These are phyloP conservation scores for Bacidia gigantensis DNA, from an alignment of 495 filamentous ascomycete genomes.

Conservation along the genomic window DNA sequence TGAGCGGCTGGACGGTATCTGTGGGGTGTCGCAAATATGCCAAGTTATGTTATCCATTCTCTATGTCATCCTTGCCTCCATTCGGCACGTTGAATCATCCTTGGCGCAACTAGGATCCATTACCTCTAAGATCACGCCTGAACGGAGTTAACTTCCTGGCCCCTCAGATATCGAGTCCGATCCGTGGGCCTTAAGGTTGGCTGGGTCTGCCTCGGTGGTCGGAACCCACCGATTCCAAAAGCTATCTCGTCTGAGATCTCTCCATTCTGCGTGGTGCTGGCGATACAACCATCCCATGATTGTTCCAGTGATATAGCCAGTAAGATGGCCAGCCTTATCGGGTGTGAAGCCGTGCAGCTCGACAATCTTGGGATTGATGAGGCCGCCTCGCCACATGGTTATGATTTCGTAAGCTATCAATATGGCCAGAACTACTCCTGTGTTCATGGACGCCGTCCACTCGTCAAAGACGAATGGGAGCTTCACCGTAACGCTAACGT, in stretches of 20 bases:
- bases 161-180: too few species aligned
- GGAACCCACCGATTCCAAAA: constrained; percentile 4
- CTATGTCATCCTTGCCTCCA: too few species aligned
- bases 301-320: constrained; percentile 45
- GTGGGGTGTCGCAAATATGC: too few species aligned
- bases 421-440: constrained; percentile 6
- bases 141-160: too few species aligned
- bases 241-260: constrained; percentile 4
- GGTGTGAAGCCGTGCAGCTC: constrained; percentile 19
- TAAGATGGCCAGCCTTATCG: constrained; percentile 63
- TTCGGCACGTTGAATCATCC: too few species aligned
- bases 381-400: constrained; percentile 3
- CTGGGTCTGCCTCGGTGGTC: too few species aligned
- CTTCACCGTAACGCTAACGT: constrained; percentile 1
- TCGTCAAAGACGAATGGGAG: constrained; percentile 3
- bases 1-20: too few species aligned
- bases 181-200: too few species aligned
- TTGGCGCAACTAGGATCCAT: too few species aligned
- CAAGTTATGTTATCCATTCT: too few species aligned
- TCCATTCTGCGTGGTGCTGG: constrained; percentile 8
- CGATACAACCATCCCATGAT: constrained; percentile 22
- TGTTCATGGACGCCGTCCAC: constrained; percentile 7
- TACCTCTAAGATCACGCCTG: too few species aligned
- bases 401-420: neutral
- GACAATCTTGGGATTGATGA: neutral